phyloP scores from a whole-genome alignment of 1,284 basidiomycete genomes.

The Sutorius eximius region DNA sequence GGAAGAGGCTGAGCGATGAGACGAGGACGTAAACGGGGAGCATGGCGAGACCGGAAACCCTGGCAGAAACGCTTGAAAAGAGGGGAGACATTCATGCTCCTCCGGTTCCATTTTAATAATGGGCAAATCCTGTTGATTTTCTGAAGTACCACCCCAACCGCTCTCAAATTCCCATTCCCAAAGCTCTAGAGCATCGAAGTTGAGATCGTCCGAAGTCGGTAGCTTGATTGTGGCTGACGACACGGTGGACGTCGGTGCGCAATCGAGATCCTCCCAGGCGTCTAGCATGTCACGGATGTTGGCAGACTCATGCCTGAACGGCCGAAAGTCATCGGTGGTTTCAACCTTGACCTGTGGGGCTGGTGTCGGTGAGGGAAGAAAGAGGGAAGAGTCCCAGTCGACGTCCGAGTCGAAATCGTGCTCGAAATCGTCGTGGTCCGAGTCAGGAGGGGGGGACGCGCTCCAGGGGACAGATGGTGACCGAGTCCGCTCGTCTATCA shows the following conservation, averaged over 20 bases:
- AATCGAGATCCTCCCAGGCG: slow-evolving; percentile 62
- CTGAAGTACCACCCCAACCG: slow-evolving; percentile 25
- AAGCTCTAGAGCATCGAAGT: slow-evolving; percentile 46
- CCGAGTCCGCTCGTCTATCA: slow-evolving; percentile 42
- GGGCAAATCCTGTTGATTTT: slow-evolving; percentile 24
- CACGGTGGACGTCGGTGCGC: slow-evolving; percentile 30
- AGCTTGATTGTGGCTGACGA: slow-evolving; percentile 33
- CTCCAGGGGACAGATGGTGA: slow-evolving; percentile 56
- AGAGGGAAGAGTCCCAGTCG: slow-evolving; percentile 40
- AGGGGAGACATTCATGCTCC: slow-evolving; percentile 15
- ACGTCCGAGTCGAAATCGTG: slow-evolving; percentile 36
- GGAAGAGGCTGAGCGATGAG: slow-evolving; percentile 19
- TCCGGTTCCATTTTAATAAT: slow-evolving; percentile 29
- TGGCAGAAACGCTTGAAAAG: slow-evolving; percentile 5
- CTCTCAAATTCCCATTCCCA: slow-evolving; percentile 50
- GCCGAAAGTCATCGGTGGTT: slow-evolving; percentile 19
- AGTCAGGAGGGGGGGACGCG: slow-evolving; percentile 63
- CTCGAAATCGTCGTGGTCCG: slow-evolving; percentile 58
- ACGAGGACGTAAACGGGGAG: slow-evolving; percentile 24
- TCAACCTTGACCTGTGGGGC: slow-evolving; percentile 26
- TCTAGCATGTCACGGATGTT: slow-evolving; percentile 63
- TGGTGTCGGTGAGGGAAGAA: slow-evolving; percentile 25
- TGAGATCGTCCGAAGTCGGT: slow-evolving; percentile 37
- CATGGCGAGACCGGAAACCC: slow-evolving; percentile 16
- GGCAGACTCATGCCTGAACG: slow-evolving; percentile 56